Evolutionary conservation across 176 grass and related monocot species (phyloP), one percentile per base, ranked within the genome.

Genomic region (Rhynchospora pubera): DNA sequence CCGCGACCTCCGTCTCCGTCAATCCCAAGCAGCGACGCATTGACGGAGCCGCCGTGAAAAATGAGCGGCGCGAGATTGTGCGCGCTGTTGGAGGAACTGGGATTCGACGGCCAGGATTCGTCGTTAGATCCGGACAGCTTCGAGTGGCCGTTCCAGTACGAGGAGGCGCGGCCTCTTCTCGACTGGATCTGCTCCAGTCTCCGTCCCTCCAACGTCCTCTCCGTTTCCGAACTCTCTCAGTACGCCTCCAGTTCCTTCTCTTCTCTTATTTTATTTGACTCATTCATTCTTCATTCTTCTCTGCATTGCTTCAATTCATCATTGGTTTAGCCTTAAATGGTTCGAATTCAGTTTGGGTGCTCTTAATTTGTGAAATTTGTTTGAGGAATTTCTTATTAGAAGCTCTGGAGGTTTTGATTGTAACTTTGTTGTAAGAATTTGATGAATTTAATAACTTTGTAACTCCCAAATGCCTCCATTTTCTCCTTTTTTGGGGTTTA

Each of bases 121-220:
- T 87, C 92, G 79, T 88, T 99, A 15, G 96, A 99, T 84, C 89
- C 89, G 58, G 96, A 99, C 86, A 93, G 92, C 66, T 93, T 99
- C 84, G 96, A 99, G 89, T 99, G 96, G 96, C 96, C 96, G 16
- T 99, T 99, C 85, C 96, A 99, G 92, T 99, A 99, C 87, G 92
- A 99, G 79, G 96, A 95, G 86, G 92, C 77, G 72, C 88, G 92
- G 51, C 96, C 92, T 55, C 86, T 99, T 39, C 91, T 99, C 18
- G 89, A 91, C 9, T 99, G 96, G 96, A 99, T 95, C 96, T 99
- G 96, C 87, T 95, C 96, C 89, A 93, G 89, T 73, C 96, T 99
- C 84, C 96, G 96, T 60, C 87, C 96, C 22, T 99, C 92, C 78
- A 99, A 99, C 85, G 96, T 99, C 65, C 90, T 99, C 67, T 95